Evolutionary conservation across 1,284 basidiomycete genomes (phyloP).

Genomic region (Ganoderma leucocontextum): DNA sequence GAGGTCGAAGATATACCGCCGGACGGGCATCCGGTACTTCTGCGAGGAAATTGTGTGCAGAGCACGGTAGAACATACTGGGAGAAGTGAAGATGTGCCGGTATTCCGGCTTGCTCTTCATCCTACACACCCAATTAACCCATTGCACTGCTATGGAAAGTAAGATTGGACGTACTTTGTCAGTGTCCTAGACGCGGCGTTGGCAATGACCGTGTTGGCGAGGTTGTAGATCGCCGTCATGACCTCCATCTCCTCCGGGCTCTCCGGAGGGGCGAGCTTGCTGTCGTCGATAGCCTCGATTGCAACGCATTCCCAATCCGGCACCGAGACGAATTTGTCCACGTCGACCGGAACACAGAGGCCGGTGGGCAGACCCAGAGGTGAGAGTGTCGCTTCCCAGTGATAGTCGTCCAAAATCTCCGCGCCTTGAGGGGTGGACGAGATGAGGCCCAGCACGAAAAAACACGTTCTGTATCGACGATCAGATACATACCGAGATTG

Average conservation of each 20-base stretch:
- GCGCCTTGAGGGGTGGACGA: slow-evolving; percentile 79
- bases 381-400: slow-evolving; percentile 92
- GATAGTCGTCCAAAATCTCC: slow-evolving; percentile 88
- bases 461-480: slow-evolving; percentile 78
- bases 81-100: slow-evolving; percentile 79
- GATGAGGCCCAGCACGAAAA: slow-evolving; percentile 91
- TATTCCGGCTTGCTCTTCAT: slow-evolving; percentile 85
- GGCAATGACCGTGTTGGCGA: slow-evolving; percentile 96
- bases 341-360: slow-evolving; percentile 86
- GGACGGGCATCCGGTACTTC: slow-evolving; percentile 89
- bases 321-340: slow-evolving; percentile 83
- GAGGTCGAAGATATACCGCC: slow-evolving; percentile 91
- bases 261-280: slow-evolving; percentile 69
- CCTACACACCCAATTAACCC: slow-evolving; percentile 48
- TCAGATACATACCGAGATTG: neutral
- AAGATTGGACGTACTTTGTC: slow-evolving; percentile 64
- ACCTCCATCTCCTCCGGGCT: slow-evolving; percentile 85
- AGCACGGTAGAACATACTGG: slow-evolving; percentile 83
- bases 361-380: slow-evolving; percentile 91
- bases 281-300: slow-evolving; percentile 53
- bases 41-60: slow-evolving; percentile 88
- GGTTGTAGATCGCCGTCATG: slow-evolving; percentile 89
- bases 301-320: slow-evolving; percentile 74
- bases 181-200: slow-evolving; percentile 91
- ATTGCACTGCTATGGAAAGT: neutral